Percentiles rank a stretch among this genome's conserved stretches.
phyloP scores from a whole-genome alignment of 306 rosid species.

The Neltuma alba region DNA sequence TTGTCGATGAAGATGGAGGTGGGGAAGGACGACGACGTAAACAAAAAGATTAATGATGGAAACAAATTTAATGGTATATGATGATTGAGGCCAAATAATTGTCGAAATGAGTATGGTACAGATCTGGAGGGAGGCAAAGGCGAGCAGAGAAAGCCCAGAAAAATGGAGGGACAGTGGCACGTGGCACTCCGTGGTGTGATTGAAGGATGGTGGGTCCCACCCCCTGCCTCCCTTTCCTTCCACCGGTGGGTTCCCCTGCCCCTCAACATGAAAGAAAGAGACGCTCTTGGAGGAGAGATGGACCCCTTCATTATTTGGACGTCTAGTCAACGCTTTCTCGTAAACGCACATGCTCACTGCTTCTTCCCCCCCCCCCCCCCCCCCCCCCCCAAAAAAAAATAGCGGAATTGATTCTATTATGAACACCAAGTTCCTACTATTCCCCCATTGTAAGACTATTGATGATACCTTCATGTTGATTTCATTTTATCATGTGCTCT shows the following conservation, averaged over 20 bases:
- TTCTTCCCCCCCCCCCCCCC: too few species aligned
- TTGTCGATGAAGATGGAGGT: too few species aligned
- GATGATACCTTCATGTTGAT: too few species aligned
- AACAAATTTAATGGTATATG: neutral
- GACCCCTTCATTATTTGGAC: neutral
- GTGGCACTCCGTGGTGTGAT: conserved; percentile 29
- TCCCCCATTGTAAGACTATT: too few species aligned
- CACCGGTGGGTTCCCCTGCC: neutral
- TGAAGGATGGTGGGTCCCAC: conserved; percentile 10
- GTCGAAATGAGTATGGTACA: neutral
- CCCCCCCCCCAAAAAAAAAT: too few species aligned
- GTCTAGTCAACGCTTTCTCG: conserved; percentile 25
- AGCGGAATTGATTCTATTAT: too few species aligned
- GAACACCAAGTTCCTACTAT: too few species aligned
- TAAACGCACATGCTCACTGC: conserved; percentile 7
- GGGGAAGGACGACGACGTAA: too few species aligned
- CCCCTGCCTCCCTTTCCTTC: neutral
- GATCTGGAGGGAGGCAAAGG: neutral
- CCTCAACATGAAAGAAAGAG: conserved; percentile 7
- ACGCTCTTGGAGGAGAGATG: neutral
- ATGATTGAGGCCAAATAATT: neutral
- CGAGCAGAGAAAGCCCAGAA: neutral
- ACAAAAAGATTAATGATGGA: neutral
- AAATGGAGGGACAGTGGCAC: conserved; percentile 35
- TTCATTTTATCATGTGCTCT: too few species aligned